These are phyloP conservation scores for Perilla frutescens DNA, from an alignment of 257 asterid species.

Conservation along the genomic window DNA sequence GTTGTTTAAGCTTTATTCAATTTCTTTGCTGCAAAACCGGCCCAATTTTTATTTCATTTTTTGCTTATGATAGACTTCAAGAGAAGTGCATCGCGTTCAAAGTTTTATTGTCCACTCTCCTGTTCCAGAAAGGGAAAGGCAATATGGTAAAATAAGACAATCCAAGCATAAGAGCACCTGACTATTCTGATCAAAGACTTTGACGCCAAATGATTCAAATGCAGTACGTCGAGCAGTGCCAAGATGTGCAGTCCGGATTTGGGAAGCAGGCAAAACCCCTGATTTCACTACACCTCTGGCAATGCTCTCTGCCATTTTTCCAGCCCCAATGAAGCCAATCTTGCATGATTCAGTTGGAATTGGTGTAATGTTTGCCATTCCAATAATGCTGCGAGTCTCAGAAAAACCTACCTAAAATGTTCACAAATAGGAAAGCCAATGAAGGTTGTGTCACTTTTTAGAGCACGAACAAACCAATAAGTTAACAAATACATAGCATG, in stretches of 20 bases:
- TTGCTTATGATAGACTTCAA: constrained; percentile 4
- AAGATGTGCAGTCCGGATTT: constrained; percentile 75
- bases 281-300: constrained; percentile 87
- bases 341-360: constrained; percentile 70
- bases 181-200: constrained; percentile 60
- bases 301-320: constrained; percentile 96
- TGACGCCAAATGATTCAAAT: constrained; percentile 79
- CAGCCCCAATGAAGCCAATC: constrained; percentile 92
- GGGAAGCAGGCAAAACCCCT: constrained; percentile 75
- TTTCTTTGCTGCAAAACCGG: background rate
- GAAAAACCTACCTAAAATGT: constrained; percentile 19
- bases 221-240: constrained; percentile 68
- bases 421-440: constrained; percentile 12
- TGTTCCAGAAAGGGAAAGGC: background rate
- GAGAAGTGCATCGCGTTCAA: background rate
- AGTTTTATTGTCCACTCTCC: background rate
- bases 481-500: background rate
- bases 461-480: background rate
- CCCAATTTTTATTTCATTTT: too few relatives aligned
- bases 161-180: constrained; percentile 52
- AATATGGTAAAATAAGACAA: constrained; percentile 13
- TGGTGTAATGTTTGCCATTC: constrained; percentile 55
- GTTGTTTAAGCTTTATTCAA: background rate
- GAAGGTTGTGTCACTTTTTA: background rate
- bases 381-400: constrained; percentile 1